phyloP scores from a whole-genome alignment of 2,329 filamentous ascomycete species.

The Hypoxylon rubiginosum region DNA sequence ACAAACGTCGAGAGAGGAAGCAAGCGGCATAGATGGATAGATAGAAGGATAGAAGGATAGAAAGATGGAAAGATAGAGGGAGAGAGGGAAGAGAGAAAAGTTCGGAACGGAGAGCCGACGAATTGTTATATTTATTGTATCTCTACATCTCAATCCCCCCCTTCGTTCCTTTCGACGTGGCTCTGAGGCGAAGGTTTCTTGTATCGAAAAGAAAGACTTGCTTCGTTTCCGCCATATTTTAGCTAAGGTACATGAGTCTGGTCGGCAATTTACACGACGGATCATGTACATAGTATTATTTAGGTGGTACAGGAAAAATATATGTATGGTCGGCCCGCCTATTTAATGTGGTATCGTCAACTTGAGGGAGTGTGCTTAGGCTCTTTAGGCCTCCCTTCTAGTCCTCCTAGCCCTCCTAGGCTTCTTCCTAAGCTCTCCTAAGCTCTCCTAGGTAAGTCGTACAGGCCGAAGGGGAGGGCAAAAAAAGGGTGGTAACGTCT shows the following conservation, averaged over 20 bases:
- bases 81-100: conserved; percentile 1
- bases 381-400: conserved; percentile 32
- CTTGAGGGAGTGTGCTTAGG: conserved; percentile 16
- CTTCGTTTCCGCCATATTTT: conserved; percentile 4
- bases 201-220: conserved; percentile 13
- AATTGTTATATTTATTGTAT: conserved; percentile 19
- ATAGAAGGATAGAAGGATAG: too few relatives aligned
- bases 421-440: conserved; percentile 21
- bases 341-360: conserved; percentile 35
- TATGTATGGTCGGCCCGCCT: conserved; percentile 25
- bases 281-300: conserved; percentile 6
- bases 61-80: too few relatives aligned
- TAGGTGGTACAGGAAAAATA: neutral
- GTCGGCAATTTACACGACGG: conserved; percentile 5
- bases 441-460: conserved; percentile 34
- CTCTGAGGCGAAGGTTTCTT: conserved; percentile 33
- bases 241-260: conserved; percentile 23
- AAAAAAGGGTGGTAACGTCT: conserved; percentile 13
- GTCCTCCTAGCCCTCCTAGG: conserved; percentile 5
- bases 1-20: neutral
- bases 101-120: conserved; percentile 21
- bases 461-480: neutral
- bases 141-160: conserved; percentile 4
- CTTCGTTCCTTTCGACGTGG: conserved; percentile 23
- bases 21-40: neutral